phyloP scores from a whole-genome alignment of 345 rosid species.

The Lumnitzera littorea region DNA sequence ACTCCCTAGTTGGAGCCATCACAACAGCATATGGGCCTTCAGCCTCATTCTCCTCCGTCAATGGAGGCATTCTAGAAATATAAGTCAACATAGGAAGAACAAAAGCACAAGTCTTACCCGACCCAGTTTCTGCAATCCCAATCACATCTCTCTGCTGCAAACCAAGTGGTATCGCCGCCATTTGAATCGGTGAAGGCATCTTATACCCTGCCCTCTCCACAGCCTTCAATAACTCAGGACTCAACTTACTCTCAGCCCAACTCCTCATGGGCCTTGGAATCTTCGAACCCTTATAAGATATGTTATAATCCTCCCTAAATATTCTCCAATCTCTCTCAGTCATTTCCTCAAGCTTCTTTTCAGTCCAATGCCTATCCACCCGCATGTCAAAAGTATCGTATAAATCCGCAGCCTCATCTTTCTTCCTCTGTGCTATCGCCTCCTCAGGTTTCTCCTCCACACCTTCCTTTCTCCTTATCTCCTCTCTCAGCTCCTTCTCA shows the following conservation, averaged over 20 bases:
- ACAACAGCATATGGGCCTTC: constrained; percentile 97
- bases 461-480: constrained; percentile 76
- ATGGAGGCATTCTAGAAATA: constrained; percentile 73
- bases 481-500: constrained; percentile 85
- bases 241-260: constrained; percentile 84
- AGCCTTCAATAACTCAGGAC: constrained; percentile 61
- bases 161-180: constrained; percentile 91
- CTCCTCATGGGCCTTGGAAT: constrained; percentile 91
- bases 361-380: constrained; percentile 88
- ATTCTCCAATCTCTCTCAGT: constrained; percentile 96
- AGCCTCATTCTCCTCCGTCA: constrained; percentile 76
- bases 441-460: constrained; percentile 85
- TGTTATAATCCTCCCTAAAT: constrained; percentile 83
- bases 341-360: constrained; percentile 89
- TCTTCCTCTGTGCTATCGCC: constrained; percentile 62
- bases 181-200: constrained; percentile 84
- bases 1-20: constrained; percentile 89
- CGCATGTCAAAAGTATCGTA: constrained; percentile 94
- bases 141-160: constrained; percentile 91
- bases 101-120: constrained; percentile 95
- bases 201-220: constrained; percentile 88
- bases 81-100: constrained; percentile 94
- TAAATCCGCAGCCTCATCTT: constrained; percentile 76
- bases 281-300: constrained; percentile 89
- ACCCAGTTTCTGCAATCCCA: constrained; percentile 95